Evolutionary conservation across 2,329 filamentous ascomycete species (phyloP).

Genomic region (Colletotrichum gigasporum): DNA sequence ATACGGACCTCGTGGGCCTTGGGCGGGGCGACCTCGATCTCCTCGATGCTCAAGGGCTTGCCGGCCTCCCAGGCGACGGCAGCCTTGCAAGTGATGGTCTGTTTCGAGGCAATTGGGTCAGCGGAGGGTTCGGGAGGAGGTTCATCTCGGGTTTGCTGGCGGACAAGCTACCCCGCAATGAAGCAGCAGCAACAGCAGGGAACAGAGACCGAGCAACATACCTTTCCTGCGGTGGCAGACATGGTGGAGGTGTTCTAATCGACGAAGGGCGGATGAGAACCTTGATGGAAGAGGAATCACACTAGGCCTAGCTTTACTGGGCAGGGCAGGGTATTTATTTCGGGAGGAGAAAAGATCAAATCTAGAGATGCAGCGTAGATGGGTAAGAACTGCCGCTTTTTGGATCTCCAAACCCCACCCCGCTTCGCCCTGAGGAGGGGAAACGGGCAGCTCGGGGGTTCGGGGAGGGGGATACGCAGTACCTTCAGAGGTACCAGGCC

Average conservation of each 20-base stretch:
- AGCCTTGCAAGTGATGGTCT: constrained; percentile 97
- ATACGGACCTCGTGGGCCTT: constrained; percentile 95
- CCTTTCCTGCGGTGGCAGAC: constrained; percentile 35
- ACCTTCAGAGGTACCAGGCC: not conserved
- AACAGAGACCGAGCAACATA: constrained; percentile 11
- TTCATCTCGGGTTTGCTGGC: not conserved
- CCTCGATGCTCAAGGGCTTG: constrained; percentile 88
- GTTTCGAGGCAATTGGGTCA: constrained; percentile 27
- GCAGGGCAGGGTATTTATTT: constrained; percentile 31
- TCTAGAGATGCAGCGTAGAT: constrained; percentile 15
- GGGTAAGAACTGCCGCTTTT: constrained; percentile 24
- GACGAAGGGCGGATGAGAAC: constrained; percentile 28
- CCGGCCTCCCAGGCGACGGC: constrained; percentile 97
- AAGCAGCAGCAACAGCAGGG: constrained; percentile 3
- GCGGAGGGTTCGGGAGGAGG: not conserved
- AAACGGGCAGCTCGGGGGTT: constrained; percentile 26
- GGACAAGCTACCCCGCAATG: constrained; percentile 30
- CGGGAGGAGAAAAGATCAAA: not conserved
- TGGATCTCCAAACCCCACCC: constrained; percentile 31
- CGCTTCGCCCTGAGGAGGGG: constrained; percentile 9
- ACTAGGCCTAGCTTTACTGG: constrained; percentile 21
- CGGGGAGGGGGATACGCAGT: constrained; percentile 16
- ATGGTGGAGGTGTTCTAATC: constrained; percentile 19
- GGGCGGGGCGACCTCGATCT: constrained; percentile 90
- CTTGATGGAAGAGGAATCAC: constrained; percentile 30